A percentile compares a stretch with the other conserved stretches of the same genome.
Conservation (phyloP, 495 filamentous ascomycete genomes). For the Aspergillus sclerotioniger region DNA sequence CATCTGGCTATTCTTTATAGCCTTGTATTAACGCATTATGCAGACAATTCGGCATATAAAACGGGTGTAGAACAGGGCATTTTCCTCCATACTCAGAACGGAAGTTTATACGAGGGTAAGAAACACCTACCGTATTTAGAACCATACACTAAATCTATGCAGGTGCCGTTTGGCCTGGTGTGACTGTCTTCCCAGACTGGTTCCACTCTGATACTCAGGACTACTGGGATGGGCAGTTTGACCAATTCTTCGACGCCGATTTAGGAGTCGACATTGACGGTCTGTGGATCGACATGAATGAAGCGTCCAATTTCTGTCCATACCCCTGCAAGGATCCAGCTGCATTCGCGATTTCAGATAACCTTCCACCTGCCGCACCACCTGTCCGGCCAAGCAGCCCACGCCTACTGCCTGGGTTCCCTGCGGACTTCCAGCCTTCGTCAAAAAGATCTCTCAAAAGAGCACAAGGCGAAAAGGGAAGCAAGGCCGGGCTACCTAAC, state of each 20-base stretch:
- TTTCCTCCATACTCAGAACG: slow-evolving; percentile 65
- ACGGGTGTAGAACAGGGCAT: slow-evolving; percentile 59
- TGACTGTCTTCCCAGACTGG: slow-evolving; percentile 82
- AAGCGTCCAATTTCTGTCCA: slow-evolving; percentile 68
- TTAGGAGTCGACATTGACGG: slow-evolving; percentile 79
- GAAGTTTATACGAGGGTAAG: slow-evolving; percentile 63
- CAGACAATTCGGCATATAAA: slow-evolving; percentile 63
- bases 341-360: slow-evolving; percentile 46
- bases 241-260: slow-evolving; percentile 61
- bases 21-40: neutral
- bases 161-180: slow-evolving; percentile 81
- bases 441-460: slow-evolving; percentile 17
- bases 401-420: slow-evolving; percentile 67
- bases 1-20: neutral
- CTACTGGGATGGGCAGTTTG: slow-evolving; percentile 77
- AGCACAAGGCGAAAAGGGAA: slow-evolving; percentile 16
- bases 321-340: slow-evolving; percentile 71
- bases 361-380: slow-evolving; percentile 65
- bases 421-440: slow-evolving; percentile 65
- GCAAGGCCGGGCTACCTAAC: slow-evolving; percentile 54
- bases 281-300: slow-evolving; percentile 88
- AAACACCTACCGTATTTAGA: neutral
- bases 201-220: slow-evolving; percentile 63
- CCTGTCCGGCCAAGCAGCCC: slow-evolving; percentile 58
- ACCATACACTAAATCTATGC: slow-evolving; percentile 10